A percentile compares a stretch with the other conserved stretches of the same genome.
Evolutionary conservation across 2,329 filamentous ascomycete genomes (phyloP).

Genomic region (Aspergillus carbonarius): DNA sequence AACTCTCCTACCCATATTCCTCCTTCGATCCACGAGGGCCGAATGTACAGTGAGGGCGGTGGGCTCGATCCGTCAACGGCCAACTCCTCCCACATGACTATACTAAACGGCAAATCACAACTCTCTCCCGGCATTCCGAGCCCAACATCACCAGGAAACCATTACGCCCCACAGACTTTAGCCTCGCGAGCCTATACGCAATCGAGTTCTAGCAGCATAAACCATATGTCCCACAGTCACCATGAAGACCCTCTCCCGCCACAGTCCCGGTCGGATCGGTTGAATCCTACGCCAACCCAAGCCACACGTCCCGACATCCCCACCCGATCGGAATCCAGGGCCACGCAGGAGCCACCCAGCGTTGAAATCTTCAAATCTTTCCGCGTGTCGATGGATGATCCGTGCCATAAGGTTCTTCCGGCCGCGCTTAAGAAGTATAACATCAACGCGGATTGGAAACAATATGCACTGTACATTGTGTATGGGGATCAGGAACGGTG

Average conservation of each 20-base stretch:
- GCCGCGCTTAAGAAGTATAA: conserved; percentile 97
- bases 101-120: conserved; percentile 63
- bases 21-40: conserved; percentile 63
- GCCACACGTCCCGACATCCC: conserved; percentile 34
- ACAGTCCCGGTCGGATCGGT: conserved; percentile 33
- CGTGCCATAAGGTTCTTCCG: conserved; percentile 93
- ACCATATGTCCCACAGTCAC: conserved; percentile 39
- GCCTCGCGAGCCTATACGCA: conserved; percentile 46
- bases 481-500: conserved; percentile 98
- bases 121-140: conserved; percentile 50
- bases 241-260: conserved; percentile 35
- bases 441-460: conserved; percentile 95
- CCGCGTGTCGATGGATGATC: conserved; percentile 95
- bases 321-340: conserved; percentile 31
- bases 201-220: conserved; percentile 25
- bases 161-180: conserved; percentile 43
- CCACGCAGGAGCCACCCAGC: conserved; percentile 37
- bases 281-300: conserved; percentile 32
- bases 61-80: conserved; percentile 67
- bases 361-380: conserved; percentile 99
- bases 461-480: conserved; percentile 97
- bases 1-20: conserved; percentile 72
- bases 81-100: conserved; percentile 68
- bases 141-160: conserved; percentile 44
- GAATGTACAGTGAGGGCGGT: conserved; percentile 51